Conservation (phyloP, 176 grass and related monocot genomes). For the Triticum urartu region DNA sequence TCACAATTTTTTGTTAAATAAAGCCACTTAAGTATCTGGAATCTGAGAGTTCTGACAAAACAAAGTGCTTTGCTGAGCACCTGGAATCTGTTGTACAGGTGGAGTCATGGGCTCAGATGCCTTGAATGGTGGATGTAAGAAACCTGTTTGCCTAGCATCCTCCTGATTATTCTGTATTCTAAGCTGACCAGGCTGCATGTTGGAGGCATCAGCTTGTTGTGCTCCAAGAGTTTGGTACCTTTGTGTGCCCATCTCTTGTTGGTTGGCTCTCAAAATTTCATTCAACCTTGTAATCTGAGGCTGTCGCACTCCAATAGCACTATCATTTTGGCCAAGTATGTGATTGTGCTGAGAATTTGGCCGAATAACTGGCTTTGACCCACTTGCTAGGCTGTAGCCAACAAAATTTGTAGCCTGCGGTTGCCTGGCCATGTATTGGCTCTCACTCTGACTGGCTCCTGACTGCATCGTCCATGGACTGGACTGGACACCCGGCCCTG, state of each 20-base stretch:
- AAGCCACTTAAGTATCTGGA: slow-evolving; percentile 10
- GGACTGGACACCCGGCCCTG: background rate
- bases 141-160: background rate
- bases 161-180: background rate
- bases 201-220: background rate
- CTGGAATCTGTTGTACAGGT: background rate
- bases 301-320: background rate
- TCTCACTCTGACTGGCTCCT: slow-evolving; percentile 1
- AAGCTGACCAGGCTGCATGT: background rate
- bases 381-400: background rate
- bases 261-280: background rate
- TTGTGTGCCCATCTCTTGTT: background rate
- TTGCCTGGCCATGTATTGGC: background rate
- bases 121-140: background rate
- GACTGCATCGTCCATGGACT: background rate
- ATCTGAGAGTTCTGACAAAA: background rate
- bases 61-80: background rate
- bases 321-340: background rate
- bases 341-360: background rate
- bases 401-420: background rate
- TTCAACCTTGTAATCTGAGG: slow-evolving; percentile 1
- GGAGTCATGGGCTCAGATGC: background rate
- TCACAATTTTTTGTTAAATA: background rate
- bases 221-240: slow-evolving; percentile 2
- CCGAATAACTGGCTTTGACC: background rate